phyloP scores from a whole-genome alignment of 805 yeast species.

The Wilhelminamyces savonicus region DNA sequence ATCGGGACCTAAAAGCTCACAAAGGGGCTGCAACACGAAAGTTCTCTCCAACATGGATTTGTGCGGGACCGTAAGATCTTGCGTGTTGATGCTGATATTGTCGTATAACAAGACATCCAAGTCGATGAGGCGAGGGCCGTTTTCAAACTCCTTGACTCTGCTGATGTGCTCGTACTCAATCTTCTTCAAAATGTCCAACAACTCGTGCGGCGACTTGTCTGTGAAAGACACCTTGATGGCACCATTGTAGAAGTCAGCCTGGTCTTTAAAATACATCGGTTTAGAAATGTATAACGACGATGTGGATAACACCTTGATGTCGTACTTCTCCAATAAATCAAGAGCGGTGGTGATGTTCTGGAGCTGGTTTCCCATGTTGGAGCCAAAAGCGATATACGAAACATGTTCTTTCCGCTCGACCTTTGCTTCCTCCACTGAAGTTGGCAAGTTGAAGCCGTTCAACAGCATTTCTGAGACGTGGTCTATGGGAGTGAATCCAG shows the following conservation, averaged over 20 bases:
- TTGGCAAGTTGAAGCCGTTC: conserved; percentile 27
- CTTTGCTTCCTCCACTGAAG: conserved; percentile 8
- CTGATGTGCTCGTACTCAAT: conserved; percentile 70
- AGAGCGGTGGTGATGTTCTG: conserved; percentile 55
- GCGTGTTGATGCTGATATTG: conserved; percentile 45
- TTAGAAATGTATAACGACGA: conserved; percentile 82
- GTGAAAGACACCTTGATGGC: conserved; percentile 61
- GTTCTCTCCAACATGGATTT: conserved; percentile 81
- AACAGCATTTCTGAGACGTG: too few relatives aligned
- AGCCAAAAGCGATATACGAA: conserved; percentile 83
- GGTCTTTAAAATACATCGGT: conserved; percentile 87
- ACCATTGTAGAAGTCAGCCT: conserved; percentile 79
- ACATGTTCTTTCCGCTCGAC: conserved; percentile 28
- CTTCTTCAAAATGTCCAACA: conserved; percentile 56
- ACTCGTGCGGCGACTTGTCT: conserved; percentile 52
- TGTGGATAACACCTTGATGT: conserved; percentile 46
- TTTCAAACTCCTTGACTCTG: conserved; percentile 73
- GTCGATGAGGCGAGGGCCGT: conserved; percentile 91
- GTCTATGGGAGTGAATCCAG: conserved; percentile 13
- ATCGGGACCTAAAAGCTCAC: conserved; percentile 69
- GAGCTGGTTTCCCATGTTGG: conserved; percentile 73
- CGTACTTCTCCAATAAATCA: conserved; percentile 31
- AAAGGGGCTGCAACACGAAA: conserved; percentile 84
- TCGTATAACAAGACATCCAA: conserved; percentile 80
- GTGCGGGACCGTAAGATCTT: conserved; percentile 75